These are phyloP conservation scores for Bimuria novae-zelandiae DNA, from an alignment of 2,329 filamentous ascomycete genomes.

Conservation along the genomic window DNA sequence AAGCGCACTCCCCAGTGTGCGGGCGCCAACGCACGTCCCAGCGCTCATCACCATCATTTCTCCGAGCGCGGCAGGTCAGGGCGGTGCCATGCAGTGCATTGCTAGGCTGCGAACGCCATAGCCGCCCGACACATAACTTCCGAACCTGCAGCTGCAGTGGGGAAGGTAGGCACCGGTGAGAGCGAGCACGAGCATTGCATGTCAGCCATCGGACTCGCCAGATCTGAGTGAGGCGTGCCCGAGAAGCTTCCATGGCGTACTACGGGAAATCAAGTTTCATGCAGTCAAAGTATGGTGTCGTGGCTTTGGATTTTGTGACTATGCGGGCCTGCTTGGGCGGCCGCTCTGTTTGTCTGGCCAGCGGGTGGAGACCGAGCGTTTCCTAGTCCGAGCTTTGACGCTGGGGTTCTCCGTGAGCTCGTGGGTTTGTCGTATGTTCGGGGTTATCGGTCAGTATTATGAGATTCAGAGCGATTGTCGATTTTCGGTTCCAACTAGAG, in stretches of 20 bases:
- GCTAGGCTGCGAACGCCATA: not conserved
- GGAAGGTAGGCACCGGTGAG: not conserved
- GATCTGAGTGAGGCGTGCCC: slow-evolving; percentile 3
- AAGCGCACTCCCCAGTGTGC: not conserved
- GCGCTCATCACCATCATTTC: not conserved
- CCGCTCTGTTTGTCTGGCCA: not conserved
- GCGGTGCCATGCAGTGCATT: not conserved
- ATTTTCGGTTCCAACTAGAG: too few species aligned
- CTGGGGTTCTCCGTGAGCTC: not conserved
- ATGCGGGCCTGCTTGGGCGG: not conserved
- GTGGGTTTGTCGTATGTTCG: not conserved
- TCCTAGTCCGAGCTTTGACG: not conserved
- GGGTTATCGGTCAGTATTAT: not conserved
- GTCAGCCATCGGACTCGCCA: slow-evolving; percentile 3
- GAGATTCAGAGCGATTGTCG: not conserved
- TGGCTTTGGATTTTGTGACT: not conserved
- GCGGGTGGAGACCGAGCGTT: slow-evolving; percentile 1
- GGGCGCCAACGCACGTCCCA: not conserved
- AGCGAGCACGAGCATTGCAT: not conserved
- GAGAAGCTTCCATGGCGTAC: slow-evolving; percentile 7
- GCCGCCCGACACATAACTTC: not conserved
- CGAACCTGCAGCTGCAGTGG: not conserved
- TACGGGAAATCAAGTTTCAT: slow-evolving; percentile 18
- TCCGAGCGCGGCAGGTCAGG: not conserved
- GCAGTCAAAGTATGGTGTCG: slow-evolving; percentile 16